Conservation (phyloP, 768 basidiomycete species). For the Agaricus subrufescens region DNA sequence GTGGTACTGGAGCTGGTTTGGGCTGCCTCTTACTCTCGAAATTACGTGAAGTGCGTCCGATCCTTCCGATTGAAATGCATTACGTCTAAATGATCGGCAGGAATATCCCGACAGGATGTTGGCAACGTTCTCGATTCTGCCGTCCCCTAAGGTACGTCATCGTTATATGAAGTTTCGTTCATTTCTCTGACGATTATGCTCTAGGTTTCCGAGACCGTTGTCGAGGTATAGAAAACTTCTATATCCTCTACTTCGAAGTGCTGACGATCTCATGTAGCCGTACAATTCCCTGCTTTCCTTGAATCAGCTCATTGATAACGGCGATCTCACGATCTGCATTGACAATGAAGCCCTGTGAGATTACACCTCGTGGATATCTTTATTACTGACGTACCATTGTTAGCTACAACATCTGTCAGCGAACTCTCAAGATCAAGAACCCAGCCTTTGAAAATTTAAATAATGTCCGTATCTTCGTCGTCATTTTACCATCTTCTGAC, state of each 20-base stretch:
- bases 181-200: background rate
- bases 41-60: conserved; percentile 60
- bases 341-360: conserved; percentile 84
- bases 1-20: conserved; percentile 86
- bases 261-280: conserved; percentile 58
- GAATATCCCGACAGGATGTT: conserved; percentile 56
- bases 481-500: background rate
- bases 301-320: conserved; percentile 86
- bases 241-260: conserved; percentile 32
- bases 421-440: conserved; percentile 58
- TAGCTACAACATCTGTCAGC: conserved; percentile 70
- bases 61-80: background rate
- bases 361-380: background rate
- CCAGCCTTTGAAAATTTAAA: conserved; percentile 71
- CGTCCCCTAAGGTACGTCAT: conserved; percentile 41
- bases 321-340: conserved; percentile 79
- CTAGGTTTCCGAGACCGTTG: conserved; percentile 50
- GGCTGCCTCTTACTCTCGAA: conserved; percentile 80
- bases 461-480: conserved; percentile 34
- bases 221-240: conserved; percentile 54
- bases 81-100: conserved; percentile 17
- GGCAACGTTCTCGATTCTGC: conserved; percentile 48
- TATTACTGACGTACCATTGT: background rate
- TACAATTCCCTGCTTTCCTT: conserved; percentile 84
- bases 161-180: background rate